phyloP scores from a whole-genome alignment of 306 rosid species.

The Macrotyloma uniflorum region DNA sequence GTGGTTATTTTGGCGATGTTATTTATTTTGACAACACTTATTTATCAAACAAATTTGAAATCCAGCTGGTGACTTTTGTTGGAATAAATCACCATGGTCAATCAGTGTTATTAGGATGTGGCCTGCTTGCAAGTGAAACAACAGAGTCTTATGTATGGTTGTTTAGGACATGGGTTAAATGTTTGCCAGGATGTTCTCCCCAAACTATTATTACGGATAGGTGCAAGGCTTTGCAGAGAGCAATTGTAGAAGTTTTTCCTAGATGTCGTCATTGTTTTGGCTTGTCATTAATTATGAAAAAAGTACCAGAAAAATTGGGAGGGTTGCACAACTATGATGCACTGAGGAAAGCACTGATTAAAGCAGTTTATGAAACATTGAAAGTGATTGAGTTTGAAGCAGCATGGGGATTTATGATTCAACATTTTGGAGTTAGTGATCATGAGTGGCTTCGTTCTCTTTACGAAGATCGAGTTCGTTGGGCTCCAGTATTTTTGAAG shows the following conservation, averaged over 20 bases:
- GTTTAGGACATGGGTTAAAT: constrained; percentile 80
- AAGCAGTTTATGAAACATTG: constrained; percentile 80
- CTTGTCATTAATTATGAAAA: constrained; percentile 82
- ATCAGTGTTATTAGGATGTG: constrained; percentile 82
- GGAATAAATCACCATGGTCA: constrained; percentile 93
- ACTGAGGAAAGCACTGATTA: constrained; percentile 66
- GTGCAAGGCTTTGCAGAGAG: constrained; percentile 73
- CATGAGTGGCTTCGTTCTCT: constrained; percentile 90
- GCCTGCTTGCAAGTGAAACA: constrained; percentile 84
- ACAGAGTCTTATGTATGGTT: constrained; percentile 78
- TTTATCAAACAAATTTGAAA: constrained; percentile 80
- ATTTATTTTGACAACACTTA: constrained; percentile 74
- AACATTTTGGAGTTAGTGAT: constrained; percentile 69
- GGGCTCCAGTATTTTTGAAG: constrained; percentile 88
- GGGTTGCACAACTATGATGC: constrained; percentile 84
- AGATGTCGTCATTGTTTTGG: constrained; percentile 80
- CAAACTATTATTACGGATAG: constrained; percentile 84
- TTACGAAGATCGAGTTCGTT: constrained; percentile 76
- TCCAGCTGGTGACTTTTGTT: constrained; percentile 87
- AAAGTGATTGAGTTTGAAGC: constrained; percentile 92
- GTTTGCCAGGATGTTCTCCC: constrained; percentile 66
- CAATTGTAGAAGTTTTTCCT: constrained; percentile 72
- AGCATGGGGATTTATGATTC: constrained; percentile 87
- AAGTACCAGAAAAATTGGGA: constrained; percentile 87
- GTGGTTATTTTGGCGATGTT: constrained; percentile 81